Evolutionary conservation across 2,329 filamentous ascomycete species (phyloP), one percentile per base, ranked within the genome.

Genomic region (Venturiaceae sp.): DNA sequence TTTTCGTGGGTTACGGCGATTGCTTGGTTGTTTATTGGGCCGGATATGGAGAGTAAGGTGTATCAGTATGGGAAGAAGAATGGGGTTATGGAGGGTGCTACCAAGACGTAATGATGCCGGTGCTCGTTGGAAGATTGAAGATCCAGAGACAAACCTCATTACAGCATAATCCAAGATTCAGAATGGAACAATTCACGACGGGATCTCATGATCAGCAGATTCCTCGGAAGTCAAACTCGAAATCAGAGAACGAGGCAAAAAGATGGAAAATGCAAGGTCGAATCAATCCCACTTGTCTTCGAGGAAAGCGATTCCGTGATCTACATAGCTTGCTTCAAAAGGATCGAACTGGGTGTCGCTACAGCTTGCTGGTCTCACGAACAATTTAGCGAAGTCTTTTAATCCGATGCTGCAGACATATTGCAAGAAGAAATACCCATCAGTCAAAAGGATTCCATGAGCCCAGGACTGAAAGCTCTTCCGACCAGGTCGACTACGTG

Each of bases 21-120:
- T 34, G 74, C 77, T 13, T 83, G 82, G 74, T 66, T 83, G 44
- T 78, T 83, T 61, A 75, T 84, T 55, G 75, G 77, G 26, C 79
- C 80, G 5, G 81, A 85, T 67, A 69, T 84, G 66, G 77, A 82
- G 57, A 69, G 71, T 28, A 83, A 81, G 66, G 79, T 82, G 14
- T 80, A 75, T 69, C 74, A 75, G 30, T 84, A 78, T 75, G 83
- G 82, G 3, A 79, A 78, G 69, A 75, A 79, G 68, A 74, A 82
- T 60, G 81, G 80, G 11, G 53, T 61, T 7, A 32, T 37, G 32
- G 37, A 37, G 21, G 39, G 54, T n/a, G 52, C 52, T 23, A 37
- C 34, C 3, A 53, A 53, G 14, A 26, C 28, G 8, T 53, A 53
- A 21, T 9, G 52, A n/a, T 32, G 19, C n/a, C n/a, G n/a, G n/a